These are phyloP conservation scores for Hymenoscyphus albidus DNA, from an alignment of 2,329 filamentous ascomycete genomes.

Conservation along the genomic window DNA sequence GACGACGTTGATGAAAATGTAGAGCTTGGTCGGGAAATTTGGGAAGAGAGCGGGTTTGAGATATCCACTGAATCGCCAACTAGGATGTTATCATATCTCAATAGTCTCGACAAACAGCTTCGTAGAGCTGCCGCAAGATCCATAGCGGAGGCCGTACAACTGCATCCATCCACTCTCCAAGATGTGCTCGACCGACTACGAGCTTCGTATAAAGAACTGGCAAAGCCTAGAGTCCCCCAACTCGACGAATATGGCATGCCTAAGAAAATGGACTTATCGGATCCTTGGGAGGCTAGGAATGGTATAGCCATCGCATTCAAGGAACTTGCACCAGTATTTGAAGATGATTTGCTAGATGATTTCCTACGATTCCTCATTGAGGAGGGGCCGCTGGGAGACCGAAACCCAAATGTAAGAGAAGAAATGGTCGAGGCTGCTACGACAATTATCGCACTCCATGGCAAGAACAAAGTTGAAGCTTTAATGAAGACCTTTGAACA, in stretches of 20 bases:
- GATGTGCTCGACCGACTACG: slow-evolving; percentile 63
- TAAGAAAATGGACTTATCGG: slow-evolving; percentile 78
- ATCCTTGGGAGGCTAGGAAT: slow-evolving; percentile 88
- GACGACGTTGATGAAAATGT: slow-evolving; percentile 86
- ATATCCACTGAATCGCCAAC: slow-evolving; percentile 61
- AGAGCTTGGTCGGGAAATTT: slow-evolving; percentile 80
- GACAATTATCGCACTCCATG: slow-evolving; percentile 73
- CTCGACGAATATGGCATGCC: slow-evolving; percentile 95
- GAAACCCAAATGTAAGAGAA: slow-evolving; percentile 69
- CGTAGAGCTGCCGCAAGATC: slow-evolving; percentile 79
- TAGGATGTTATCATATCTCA: slow-evolving; percentile 72
- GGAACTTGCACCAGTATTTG: slow-evolving; percentile 70
- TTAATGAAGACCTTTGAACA: slow-evolving; percentile 90
- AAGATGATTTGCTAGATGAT: slow-evolving; percentile 63
- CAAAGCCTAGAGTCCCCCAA: slow-evolving; percentile 77
- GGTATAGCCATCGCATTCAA: slow-evolving; percentile 85
- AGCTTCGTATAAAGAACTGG: slow-evolving; percentile 69
- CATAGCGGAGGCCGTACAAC: slow-evolving; percentile 67
- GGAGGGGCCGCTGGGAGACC: slow-evolving; percentile 81
- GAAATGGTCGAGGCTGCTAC: slow-evolving; percentile 93
- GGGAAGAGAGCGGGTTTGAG: slow-evolving; percentile 86
- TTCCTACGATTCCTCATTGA: slow-evolving; percentile 86
- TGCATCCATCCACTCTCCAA: slow-evolving; percentile 56
- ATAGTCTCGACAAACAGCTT: slow-evolving; percentile 75
- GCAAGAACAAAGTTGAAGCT: slow-evolving; percentile 76